Percentiles rank a stretch among this genome's conserved stretches.
Evolutionary conservation across 73 alveolate genomes (phyloP).

Genomic region (Uronychia setigera): DNA sequence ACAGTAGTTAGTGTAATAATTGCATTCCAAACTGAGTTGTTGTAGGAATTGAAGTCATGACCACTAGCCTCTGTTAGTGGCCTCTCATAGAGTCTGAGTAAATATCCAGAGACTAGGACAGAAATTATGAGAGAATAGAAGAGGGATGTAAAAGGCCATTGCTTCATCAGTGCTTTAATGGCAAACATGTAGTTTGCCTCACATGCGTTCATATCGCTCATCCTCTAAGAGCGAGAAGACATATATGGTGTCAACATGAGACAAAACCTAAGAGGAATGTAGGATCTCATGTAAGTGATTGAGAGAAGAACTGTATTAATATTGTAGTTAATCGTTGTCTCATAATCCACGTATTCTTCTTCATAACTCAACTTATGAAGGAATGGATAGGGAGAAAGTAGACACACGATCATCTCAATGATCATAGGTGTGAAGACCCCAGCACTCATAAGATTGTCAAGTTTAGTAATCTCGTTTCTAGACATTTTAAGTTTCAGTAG

Average conservation of each 20-base stretch:
- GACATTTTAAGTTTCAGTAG: neutral
- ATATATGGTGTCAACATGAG: constrained; percentile 15
- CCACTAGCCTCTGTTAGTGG: constrained; percentile 53
- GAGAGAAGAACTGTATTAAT: constrained; percentile 15
- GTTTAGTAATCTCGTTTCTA: neutral
- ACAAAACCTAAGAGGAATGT: constrained; percentile 1
- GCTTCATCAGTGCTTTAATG: constrained; percentile 66
- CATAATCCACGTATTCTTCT: neutral
- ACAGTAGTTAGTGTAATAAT: constrained; percentile 93
- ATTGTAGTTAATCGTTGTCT: neutral
- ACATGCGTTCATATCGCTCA: constrained; percentile 18
- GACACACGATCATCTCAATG: constrained; percentile 16
- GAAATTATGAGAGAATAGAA: constrained; percentile 41
- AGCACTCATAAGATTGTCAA: constrained; percentile 9
- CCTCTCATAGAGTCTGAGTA: constrained; percentile 60
- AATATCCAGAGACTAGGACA: constrained; percentile 44
- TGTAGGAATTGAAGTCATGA: constrained; percentile 13
- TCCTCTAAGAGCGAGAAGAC: constrained; percentile 32
- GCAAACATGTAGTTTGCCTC: constrained; percentile 60
- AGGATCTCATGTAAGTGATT: constrained; percentile 24
- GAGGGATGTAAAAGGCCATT: constrained; percentile 61
- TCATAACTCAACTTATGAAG: neutral
- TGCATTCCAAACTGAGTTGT: constrained; percentile 93
- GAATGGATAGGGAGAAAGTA: constrained; percentile 1
- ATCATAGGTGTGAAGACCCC: constrained; percentile 15